phyloP scores from a whole-genome alignment of 768 basidiomycete genomes.

The Leccinellum rugosiceps region DNA sequence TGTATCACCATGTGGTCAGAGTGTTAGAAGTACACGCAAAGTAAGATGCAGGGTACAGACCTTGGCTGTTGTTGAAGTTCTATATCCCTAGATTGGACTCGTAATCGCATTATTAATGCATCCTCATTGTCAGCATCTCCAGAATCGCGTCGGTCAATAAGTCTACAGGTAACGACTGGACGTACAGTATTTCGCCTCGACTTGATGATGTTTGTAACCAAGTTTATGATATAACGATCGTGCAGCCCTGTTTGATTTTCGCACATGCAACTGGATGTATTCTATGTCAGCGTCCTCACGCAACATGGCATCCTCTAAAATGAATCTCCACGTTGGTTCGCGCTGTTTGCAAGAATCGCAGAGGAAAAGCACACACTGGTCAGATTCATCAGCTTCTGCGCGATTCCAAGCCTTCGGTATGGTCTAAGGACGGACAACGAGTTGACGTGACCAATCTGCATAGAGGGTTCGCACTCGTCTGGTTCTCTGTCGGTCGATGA shows the following conservation, averaged over 20 bases:
- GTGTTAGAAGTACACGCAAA: neutral
- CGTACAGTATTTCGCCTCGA: constrained; percentile 27
- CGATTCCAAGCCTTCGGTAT: constrained; percentile 30
- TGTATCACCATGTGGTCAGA: neutral
- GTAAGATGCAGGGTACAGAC: constrained; percentile 7
- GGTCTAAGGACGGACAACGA: constrained; percentile 28
- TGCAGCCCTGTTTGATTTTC: constrained; percentile 27
- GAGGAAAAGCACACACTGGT: constrained; percentile 17
- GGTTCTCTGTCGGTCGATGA: constrained; percentile 22
- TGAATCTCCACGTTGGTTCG: constrained; percentile 1
- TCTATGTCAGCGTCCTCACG: constrained; percentile 13
- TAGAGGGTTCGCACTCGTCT: constrained; percentile 9
- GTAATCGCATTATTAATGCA: constrained; percentile 24
- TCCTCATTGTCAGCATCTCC: constrained; percentile 29
- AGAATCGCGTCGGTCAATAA: neutral
- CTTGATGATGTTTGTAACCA: constrained; percentile 17
- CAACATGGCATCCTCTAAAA: constrained; percentile 24
- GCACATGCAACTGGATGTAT: constrained; percentile 28
- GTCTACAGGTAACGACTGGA: neutral
- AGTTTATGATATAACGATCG: constrained; percentile 22
- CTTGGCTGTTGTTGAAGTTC: constrained; percentile 4
- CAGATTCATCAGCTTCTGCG: constrained; percentile 24
- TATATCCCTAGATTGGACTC: neutral
- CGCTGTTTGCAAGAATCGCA: neutral
- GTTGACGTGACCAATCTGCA: constrained; percentile 26